A percentile compares a stretch with the other conserved stretches of the same genome.
phyloP scores from a whole-genome alignment of 2,329 filamentous ascomycete species.

The Conoideocrella luteorostrata region DNA sequence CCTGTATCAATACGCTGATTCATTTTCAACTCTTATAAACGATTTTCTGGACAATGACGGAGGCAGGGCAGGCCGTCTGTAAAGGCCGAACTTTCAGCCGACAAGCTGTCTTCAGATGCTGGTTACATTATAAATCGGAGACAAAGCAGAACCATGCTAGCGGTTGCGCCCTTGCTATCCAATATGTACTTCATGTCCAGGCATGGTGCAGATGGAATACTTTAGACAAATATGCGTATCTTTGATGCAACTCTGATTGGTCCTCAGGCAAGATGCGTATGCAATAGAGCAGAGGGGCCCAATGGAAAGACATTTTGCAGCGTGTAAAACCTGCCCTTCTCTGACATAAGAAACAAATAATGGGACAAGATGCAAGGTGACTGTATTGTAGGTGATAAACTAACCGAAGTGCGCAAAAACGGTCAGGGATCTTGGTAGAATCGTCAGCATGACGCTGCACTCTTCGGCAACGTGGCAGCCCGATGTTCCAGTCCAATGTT shows the following conservation, averaged over 20 bases:
- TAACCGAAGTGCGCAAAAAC: not conserved
- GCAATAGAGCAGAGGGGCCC: not conserved
- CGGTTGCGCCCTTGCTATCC: too few relatives aligned
- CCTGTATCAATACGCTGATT: slow-evolving; percentile 26
- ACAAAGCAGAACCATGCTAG: too few relatives aligned
- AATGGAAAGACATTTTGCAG: slow-evolving; percentile 1
- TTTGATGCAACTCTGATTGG: not conserved
- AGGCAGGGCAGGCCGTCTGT: too few relatives aligned
- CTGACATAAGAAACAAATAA: not conserved
- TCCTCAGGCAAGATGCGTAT: not conserved
- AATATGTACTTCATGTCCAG: too few relatives aligned
- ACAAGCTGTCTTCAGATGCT: not conserved
- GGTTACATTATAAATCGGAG: too few relatives aligned
- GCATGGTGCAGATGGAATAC: too few relatives aligned
- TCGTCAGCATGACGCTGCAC: not conserved
- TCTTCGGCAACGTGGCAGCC: slow-evolving; percentile 8
- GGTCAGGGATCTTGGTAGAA: not conserved
- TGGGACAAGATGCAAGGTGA: slow-evolving; percentile 3
- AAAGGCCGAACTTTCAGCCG: not conserved
- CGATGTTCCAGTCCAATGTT: slow-evolving; percentile 3
- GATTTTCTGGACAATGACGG: slow-evolving; percentile 21
- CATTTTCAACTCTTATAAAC: slow-evolving; percentile 26
- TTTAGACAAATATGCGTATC: not conserved
- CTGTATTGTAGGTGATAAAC: not conserved
- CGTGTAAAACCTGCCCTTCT: not conserved